Evolutionary conservation across 805 yeast genomes (phyloP).

Genomic region (Saitoella complicata): DNA sequence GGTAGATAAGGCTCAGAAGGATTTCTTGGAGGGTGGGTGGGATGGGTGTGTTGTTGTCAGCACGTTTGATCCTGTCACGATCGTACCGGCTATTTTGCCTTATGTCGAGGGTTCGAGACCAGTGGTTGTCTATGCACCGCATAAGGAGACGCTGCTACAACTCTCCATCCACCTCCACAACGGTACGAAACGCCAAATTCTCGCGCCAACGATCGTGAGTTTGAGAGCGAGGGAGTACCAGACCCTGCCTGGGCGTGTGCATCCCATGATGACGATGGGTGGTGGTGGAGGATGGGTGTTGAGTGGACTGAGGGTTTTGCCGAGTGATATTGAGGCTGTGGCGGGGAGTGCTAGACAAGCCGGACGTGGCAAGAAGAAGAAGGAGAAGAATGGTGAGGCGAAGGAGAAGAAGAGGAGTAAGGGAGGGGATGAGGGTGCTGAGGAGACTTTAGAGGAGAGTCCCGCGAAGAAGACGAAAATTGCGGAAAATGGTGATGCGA

Average conservation of each 20-base stretch:
- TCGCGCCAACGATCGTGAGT: conserved; percentile 73
- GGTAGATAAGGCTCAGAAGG: conserved; percentile 18
- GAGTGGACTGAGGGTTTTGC: conserved; percentile 64
- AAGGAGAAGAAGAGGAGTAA: too few relatives aligned
- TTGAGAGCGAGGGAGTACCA: conserved; percentile 76
- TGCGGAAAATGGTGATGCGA: too few relatives aligned
- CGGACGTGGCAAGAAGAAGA: conserved; percentile 14
- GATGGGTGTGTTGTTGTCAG: conserved; percentile 30
- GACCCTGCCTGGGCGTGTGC: conserved; percentile 84
- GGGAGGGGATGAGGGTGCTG: too few relatives aligned
- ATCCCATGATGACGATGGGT: conserved; percentile 85
- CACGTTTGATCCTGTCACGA: conserved; percentile 50
- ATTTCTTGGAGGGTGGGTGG: conserved; percentile 16
- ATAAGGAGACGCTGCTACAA: conserved; percentile 62
- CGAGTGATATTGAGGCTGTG: conserved; percentile 50
- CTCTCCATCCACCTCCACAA: conserved; percentile 49
- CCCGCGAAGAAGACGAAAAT: too few relatives aligned
- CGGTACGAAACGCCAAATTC: conserved; percentile 40
- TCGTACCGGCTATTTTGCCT: conserved; percentile 46
- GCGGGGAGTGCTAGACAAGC: conserved; percentile 44
- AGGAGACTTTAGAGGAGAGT: too few relatives aligned
- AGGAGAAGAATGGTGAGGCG: conserved; percentile 10
- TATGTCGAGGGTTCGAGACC: conserved; percentile 75
- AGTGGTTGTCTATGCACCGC: conserved; percentile 64
- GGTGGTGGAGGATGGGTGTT: conserved; percentile 84